Base-by-base conservation (phyloP, 2,329 filamentous ascomycete genomes). In the Aphanoascus verrucosus region DNA sequence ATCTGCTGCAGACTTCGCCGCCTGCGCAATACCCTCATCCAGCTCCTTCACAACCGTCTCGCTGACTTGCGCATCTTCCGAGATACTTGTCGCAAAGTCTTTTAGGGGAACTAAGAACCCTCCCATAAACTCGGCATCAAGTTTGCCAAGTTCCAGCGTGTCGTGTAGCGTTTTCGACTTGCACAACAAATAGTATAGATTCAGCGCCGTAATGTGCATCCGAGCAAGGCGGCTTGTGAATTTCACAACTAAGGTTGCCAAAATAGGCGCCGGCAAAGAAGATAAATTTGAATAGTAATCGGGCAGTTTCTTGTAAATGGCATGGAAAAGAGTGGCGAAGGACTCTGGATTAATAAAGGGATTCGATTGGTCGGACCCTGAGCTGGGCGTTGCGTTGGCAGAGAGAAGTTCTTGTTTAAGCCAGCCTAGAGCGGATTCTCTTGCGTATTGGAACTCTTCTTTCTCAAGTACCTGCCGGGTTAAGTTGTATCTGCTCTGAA, bases 381-480 rank as follows among this genome's bases (percentile, higher is more conserved):
- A 14, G 44, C 11, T 31, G 5, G 14, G n/a, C 28, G 28, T 6
- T 14, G 52, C 20, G 1, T 32, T 14, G n/a, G 20, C 12, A 28
- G 75, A 71, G 4, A 82, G 69, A 0, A 79, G 76, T 61, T 82
- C 80, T 40, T 78, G 72, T 61, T 81, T 82, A 34, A 82, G 67
- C 80, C 80, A 83, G 34, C 75, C 74, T 4, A 83, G 74, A 2
- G 79, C 79, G 41, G 74, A 75, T 35, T 78, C 77, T 59, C 78
- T 79, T 37, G 79, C 72, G 14, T 77, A 77, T 44, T 75, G 72
- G 55, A 78, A 74, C 0, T 72, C 71, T 15, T 76, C 76, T 48
- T 80, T 71, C 57, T 79, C 75, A 2, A 82, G 67, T 2, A 78
- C 77, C 43, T 76, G 74, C 3, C 73, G 71, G 51, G 81, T 78